A percentile compares a stretch with the other conserved stretches of the same genome.
phyloP scores from a whole-genome alignment of 768 basidiomycete species.

The Leccinum rimulosum region DNA sequence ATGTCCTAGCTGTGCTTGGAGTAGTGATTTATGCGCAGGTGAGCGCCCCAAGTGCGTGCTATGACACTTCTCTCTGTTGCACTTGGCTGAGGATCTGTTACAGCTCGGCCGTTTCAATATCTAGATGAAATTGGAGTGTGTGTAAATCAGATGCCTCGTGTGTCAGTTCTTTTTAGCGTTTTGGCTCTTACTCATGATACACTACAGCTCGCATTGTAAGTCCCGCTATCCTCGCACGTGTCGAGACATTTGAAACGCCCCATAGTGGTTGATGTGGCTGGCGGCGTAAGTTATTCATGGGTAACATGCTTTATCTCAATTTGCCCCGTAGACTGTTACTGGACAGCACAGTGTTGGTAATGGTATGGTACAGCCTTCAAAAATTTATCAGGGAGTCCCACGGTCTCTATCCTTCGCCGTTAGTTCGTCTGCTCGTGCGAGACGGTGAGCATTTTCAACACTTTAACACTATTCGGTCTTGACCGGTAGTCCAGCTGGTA shows the following conservation, averaged over 20 bases:
- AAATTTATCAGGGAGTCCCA: neutral
- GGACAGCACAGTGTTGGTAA: conserved; percentile 5
- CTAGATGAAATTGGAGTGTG: neutral
- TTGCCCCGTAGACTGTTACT: conserved; percentile 1
- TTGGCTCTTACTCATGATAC: neutral
- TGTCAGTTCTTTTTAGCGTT: neutral
- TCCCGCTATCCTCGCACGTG: neutral
- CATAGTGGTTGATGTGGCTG: conserved; percentile 14
- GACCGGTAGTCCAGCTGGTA: neutral
- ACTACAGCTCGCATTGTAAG: conserved; percentile 5
- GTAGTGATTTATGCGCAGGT: neutral
- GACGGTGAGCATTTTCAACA: neutral
- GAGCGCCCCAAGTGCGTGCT: neutral
- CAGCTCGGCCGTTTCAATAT: neutral
- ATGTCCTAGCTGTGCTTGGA: conserved; percentile 6
- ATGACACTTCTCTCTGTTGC: neutral
- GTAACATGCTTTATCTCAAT: neutral
- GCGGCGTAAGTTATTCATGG: neutral
- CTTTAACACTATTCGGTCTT: neutral
- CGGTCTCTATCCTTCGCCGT: neutral
- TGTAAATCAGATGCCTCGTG: neutral
- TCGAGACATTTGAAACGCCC: neutral
- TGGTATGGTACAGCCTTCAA: conserved; percentile 6
- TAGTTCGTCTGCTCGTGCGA: neutral
- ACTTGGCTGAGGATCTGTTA: neutral